Percentiles rank a stretch among this genome's conserved stretches.
These are phyloP conservation scores for Nigrospora oryzae DNA, from an alignment of 2,329 filamentous ascomycete species.

Conservation along the genomic window DNA sequence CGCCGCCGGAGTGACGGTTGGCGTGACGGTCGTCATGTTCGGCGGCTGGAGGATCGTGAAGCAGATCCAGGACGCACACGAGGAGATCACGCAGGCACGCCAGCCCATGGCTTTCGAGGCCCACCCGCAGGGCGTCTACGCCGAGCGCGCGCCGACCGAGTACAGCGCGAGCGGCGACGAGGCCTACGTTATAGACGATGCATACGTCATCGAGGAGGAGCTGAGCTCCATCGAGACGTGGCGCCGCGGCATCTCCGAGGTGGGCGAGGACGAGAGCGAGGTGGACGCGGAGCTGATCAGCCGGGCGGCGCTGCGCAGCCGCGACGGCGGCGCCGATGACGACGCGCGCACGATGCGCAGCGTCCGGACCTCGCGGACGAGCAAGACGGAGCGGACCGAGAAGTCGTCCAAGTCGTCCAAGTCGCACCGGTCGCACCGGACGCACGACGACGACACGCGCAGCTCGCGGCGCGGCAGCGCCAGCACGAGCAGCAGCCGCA, in stretches of 20 bases:
- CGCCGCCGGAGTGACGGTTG: constrained; percentile 78
- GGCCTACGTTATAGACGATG: constrained; percentile 48
- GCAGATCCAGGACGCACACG: constrained; percentile 50
- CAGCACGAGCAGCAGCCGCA: constrained; percentile 17
- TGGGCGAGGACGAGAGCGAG: constrained; percentile 31
- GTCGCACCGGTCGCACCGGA: constrained; percentile 12
- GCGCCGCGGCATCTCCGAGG: constrained; percentile 45
- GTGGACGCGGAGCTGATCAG: constrained; percentile 51
- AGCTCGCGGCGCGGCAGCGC: constrained; percentile 2
- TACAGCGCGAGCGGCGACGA: constrained; percentile 36
- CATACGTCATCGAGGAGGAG: constrained; percentile 47
- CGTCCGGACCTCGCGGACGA: constrained; percentile 18
- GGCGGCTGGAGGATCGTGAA: constrained; percentile 98
- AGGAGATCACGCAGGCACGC: constrained; percentile 5
- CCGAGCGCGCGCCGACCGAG: constrained; percentile 1
- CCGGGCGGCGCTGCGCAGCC: constrained; percentile 33
- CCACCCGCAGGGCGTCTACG: neutral
- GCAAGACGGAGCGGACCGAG: constrained; percentile 13
- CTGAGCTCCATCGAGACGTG: constrained; percentile 50
- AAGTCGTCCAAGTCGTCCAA: constrained; percentile 21
- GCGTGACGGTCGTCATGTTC: constrained; percentile 91
- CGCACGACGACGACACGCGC: constrained; percentile 2
- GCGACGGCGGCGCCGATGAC: constrained; percentile 31
- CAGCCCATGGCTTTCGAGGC: constrained; percentile 16
- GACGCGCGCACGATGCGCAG: constrained; percentile 21